Evolutionary conservation across 129 eudicot genomes (phyloP), one percentile per base, ranked within the genome.

Genomic region (Centella asiatica): DNA sequence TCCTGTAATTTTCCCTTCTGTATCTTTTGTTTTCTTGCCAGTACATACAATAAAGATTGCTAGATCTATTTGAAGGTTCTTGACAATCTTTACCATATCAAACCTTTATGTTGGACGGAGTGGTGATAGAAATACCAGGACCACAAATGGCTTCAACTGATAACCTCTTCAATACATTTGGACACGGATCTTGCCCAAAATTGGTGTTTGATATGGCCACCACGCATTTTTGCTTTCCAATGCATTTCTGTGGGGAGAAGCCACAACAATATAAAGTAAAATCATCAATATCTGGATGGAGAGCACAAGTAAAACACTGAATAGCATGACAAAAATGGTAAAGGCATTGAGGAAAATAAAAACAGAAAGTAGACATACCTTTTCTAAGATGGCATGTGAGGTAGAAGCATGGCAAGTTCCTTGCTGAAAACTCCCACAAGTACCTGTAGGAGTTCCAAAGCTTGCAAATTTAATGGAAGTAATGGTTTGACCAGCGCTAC

Each of bases 101-200:
- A 61, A 69, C 79, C 49, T 79, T 74, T 31, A 64, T 60, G 62
- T 59, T 70, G 12, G 77, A 57, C 39, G 36, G 39, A 34, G 55
- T 64, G 26, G 68, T 48, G 17, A 76, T 31, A 11, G 32, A 9
- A 52, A 36, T 51, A 14, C 54, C 13, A n/a, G 79, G 75, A 39
- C 76, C 64, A 39, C 89, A 83, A 22, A 71, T 67, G 6, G 85
- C 89, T 69, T 83, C 82, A 46, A 83, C 89, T 28, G 85, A 72
- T 61, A 83, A 60, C 36, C 77, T 56, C 59, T 83, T 83, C 73
- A 83, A 60, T 33, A 60, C 69, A 57, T 76, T 72, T 11, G 89
- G 89, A 55, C 89, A 83, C 33, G 89, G 89, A 68, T 83, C 89
- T 46, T 19, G 49, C 7, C 82, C 89, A 22, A 83, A 83, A 69